Evolutionary conservation across 148 eudicot genomes (phyloP).

Genomic region (Cornus controversa): DNA sequence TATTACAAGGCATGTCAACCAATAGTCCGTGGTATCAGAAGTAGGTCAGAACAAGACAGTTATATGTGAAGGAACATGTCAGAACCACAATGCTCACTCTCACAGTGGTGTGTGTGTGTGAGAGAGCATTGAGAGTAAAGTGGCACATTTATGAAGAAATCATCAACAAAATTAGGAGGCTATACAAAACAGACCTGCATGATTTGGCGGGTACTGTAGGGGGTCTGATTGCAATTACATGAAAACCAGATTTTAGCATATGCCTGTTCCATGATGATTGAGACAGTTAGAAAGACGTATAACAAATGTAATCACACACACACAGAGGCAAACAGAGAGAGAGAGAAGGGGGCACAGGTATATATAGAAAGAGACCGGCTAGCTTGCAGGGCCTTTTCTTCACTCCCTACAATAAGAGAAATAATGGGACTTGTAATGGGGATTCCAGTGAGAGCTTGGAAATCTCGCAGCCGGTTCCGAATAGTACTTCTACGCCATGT

Average conservation of each 20-base stretch:
- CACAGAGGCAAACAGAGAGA: neutral
- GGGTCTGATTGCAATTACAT: constrained; percentile 93
- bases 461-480: constrained; percentile 78
- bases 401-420: constrained; percentile 83
- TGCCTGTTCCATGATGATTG: constrained; percentile 43
- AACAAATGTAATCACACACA: neutral
- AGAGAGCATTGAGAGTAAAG: neutral
- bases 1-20: too few species aligned
- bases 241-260: constrained; percentile 80
- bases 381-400: constrained; percentile 76
- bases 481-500: constrained; percentile 80
- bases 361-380: constrained; percentile 54
- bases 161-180: neutral
- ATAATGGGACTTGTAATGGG: constrained; percentile 79
- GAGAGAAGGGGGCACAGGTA: neutral
- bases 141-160: neutral
- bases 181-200: constrained; percentile 68
- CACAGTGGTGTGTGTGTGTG: too few species aligned
- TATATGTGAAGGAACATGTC: neutral
- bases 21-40: too few species aligned
- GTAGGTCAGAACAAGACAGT: too few species aligned
- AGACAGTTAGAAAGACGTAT: constrained; percentile 20
- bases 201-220: constrained; percentile 97
- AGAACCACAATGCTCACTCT: neutral
- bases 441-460: constrained; percentile 71